A percentile compares a stretch with the other conserved stretches of the same genome.
phyloP scores from a whole-genome alignment of 2,329 filamentous ascomycete species.

The Colletotrichum sp. region DNA sequence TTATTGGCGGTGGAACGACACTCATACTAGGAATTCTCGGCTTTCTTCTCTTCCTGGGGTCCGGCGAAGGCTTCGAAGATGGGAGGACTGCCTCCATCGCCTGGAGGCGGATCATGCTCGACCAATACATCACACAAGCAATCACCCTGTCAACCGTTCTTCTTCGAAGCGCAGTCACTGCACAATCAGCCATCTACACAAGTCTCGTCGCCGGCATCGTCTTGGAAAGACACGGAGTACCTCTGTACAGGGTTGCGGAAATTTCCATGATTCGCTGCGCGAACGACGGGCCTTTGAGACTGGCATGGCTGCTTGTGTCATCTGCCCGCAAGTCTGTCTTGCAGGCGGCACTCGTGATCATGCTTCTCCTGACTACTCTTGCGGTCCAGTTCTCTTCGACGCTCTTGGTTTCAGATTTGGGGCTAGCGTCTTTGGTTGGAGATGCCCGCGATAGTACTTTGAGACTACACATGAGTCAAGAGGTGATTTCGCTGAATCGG shows the following conservation, averaged over 20 bases:
- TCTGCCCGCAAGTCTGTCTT: neutral
- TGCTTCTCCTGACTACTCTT: neutral
- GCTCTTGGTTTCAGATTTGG: neutral
- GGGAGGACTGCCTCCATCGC: conserved; percentile 9
- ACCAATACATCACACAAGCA: conserved; percentile 21
- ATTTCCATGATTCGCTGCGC: conserved; percentile 25
- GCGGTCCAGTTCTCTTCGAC: neutral
- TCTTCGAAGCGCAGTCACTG: conserved; percentile 21
- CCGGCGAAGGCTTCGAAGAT: conserved; percentile 16
- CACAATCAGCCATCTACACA: conserved; percentile 25
- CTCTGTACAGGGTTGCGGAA: conserved; percentile 25
- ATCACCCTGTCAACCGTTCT: conserved; percentile 25
- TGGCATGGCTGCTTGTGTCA: conserved; percentile 23
- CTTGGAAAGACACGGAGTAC: conserved; percentile 26
- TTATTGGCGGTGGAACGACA: conserved; percentile 19
- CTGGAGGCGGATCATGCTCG: conserved; percentile 26
- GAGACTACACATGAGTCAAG: neutral
- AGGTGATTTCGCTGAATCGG: neutral
- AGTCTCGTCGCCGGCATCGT: conserved; percentile 26
- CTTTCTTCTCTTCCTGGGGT: conserved; percentile 25
- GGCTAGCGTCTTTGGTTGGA: neutral
- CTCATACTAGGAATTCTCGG: conserved; percentile 22
- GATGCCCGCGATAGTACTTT: neutral
- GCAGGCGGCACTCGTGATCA: neutral
- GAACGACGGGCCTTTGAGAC: conserved; percentile 26